Percentiles rank a stretch among this genome's conserved stretches.
phyloP scores from a whole-genome alignment of 371 early-diverging fungal species.

The Blastocladiella emersonii region DNA sequence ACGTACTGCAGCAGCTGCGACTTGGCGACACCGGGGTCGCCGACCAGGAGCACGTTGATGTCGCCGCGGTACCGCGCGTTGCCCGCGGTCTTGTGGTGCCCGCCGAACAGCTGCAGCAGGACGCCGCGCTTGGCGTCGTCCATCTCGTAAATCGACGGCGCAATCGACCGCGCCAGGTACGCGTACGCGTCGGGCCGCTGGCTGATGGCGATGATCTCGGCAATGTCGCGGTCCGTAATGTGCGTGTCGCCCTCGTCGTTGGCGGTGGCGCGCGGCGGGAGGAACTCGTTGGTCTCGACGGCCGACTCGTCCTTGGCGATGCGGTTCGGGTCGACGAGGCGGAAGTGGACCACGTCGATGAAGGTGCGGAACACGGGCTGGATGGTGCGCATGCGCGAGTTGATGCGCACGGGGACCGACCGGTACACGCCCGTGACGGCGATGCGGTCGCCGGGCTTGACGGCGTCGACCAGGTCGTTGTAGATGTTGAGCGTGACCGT shows the following conservation, averaged over 20 bases:
- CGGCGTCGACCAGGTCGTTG: constrained; percentile 90
- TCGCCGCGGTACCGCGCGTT: constrained; percentile 71
- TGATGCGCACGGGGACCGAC: constrained; percentile 90
- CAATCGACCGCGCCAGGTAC: constrained; percentile 61
- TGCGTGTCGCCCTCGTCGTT: not conserved
- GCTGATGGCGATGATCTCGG: constrained; percentile 47
- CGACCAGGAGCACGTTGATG: constrained; percentile 94
- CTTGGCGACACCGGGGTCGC: constrained; percentile 99
- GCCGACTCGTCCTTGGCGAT: constrained; percentile 30
- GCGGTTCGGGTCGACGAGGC: constrained; percentile 61
- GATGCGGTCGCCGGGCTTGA: constrained; percentile 84
- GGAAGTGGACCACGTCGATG: constrained; percentile 89
- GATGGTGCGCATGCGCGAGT: constrained; percentile 80
- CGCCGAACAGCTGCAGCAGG: constrained; percentile 96
- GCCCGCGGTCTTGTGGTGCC: constrained; percentile 62
- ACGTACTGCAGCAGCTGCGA: constrained; percentile 94
- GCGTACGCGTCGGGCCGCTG: constrained; percentile 60
- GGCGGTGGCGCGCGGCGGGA: not conserved
- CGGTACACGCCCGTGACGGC: constrained; percentile 95
- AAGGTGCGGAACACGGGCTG: constrained; percentile 93
- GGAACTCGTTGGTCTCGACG: constrained; percentile 30
- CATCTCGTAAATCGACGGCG: constrained; percentile 95
- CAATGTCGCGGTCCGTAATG: constrained; percentile 34
- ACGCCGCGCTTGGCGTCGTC: constrained; percentile 98
- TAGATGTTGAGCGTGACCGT: constrained; percentile 84